Evolutionary conservation across 805 yeast species (phyloP).

Genomic region (Candida morakotiae): DNA sequence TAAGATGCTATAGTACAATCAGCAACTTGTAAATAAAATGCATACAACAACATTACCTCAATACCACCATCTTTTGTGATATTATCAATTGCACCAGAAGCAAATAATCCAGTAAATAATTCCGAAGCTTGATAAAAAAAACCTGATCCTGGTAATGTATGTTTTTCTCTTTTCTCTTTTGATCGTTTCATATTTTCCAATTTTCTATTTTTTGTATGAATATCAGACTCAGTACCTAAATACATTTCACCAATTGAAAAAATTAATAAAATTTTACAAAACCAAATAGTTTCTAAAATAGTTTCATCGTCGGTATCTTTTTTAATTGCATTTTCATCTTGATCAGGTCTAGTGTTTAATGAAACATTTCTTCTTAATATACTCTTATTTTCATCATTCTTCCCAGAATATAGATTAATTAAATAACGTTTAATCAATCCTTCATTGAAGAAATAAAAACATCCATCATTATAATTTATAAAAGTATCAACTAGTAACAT

Average conservation of each 20-base stretch:
- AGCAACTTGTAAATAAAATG: conserved; percentile 77
- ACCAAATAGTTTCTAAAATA: conserved; percentile 74
- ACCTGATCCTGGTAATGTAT: conserved; percentile 71
- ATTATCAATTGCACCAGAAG: conserved; percentile 76
- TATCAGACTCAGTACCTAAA: conserved; percentile 66
- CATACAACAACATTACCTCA: conserved; percentile 70
- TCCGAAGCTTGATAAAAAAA: conserved; percentile 79
- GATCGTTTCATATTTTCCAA: conserved; percentile 9
- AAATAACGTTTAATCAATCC: conserved; percentile 69
- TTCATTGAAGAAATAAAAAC: conserved; percentile 80
- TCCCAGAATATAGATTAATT: conserved; percentile 58
- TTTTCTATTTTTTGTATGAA: conserved; percentile 28
- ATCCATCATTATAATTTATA: conserved; percentile 76
- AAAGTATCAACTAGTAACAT: conserved; percentile 71
- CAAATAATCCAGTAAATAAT: conserved; percentile 69
- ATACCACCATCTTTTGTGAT: conserved; percentile 77
- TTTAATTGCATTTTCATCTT: conserved; percentile 38
- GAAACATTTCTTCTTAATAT: conserved; percentile 33
- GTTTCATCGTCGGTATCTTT: conserved; percentile 49
- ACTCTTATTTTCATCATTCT: conserved; percentile 31
- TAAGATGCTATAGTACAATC: conserved; percentile 81
- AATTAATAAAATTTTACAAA: conserved; percentile 67
- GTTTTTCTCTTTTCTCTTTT: conserved; percentile 18
- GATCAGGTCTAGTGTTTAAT: conserved; percentile 20
- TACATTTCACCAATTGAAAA: conserved; percentile 84